A percentile compares a stretch with the other conserved stretches of the same genome.
Conservation (phyloP, 179 eudicot species). For the Spinacia oleracea region DNA sequence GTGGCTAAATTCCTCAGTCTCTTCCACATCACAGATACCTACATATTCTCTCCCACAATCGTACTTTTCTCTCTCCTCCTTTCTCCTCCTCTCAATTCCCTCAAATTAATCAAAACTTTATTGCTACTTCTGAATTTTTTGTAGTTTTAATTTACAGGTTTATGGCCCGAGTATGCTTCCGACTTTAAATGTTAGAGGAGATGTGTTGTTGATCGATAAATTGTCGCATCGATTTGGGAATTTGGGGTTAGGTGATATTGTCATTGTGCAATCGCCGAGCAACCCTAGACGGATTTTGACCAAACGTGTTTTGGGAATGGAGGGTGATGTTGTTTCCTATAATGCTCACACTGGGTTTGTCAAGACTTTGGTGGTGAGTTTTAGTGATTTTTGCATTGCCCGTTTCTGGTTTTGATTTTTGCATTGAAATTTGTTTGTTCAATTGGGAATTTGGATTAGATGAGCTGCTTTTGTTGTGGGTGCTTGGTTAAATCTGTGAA, state of each 20-base stretch:
- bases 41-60: conserved; percentile 60
- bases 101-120: neutral
- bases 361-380: conserved; percentile 53
- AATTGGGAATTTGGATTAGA: neutral
- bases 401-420: neutral
- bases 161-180: conserved; percentile 93
- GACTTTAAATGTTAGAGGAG: conserved; percentile 76
- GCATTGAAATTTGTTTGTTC: neutral
- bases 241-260: conserved; percentile 63
- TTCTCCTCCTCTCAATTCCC: neutral
- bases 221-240: conserved; percentile 58
- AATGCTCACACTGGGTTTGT: conserved; percentile 29
- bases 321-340: conserved; percentile 66
- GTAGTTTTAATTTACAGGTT: conserved; percentile 42
- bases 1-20: conserved; percentile 67
- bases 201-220: conserved; percentile 63
- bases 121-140: neutral
- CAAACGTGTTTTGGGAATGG: conserved; percentile 70
- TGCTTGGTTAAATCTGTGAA: neutral
- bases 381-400: neutral
- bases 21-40: conserved; percentile 64
- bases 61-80: conserved; percentile 32
- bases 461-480: conserved; percentile 1
- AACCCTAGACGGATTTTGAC: conserved; percentile 68
- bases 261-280: conserved; percentile 61